These are phyloP conservation scores for Microstegium vimineum DNA, from an alignment of 176 grass and related monocot genomes.

Conservation along the genomic window DNA sequence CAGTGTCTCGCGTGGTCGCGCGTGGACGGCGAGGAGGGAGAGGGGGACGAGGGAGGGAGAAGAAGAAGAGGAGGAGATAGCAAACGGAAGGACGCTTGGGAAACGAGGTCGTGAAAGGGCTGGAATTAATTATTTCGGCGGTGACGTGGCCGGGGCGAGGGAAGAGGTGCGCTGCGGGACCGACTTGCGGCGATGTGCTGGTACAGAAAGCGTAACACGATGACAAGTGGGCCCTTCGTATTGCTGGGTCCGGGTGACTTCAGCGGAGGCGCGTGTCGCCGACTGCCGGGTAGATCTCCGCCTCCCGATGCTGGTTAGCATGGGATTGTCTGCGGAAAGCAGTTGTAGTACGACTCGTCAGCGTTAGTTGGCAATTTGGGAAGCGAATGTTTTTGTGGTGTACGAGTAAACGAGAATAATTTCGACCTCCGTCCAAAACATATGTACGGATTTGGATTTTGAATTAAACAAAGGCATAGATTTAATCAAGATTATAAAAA, in stretches of 20 bases:
- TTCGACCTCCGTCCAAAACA: not conserved
- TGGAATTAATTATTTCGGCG: constrained; percentile 47
- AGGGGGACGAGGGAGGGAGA: not conserved
- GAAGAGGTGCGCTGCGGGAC: constrained; percentile 15
- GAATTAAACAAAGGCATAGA: too few species aligned
- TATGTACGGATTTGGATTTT: too few species aligned
- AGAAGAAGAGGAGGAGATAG: constrained; percentile 35
- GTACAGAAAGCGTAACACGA: not conserved
- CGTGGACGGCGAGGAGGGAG: not conserved
- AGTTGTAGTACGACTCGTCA: constrained; percentile 8
- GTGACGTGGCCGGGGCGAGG: constrained; percentile 50
- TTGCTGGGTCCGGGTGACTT: not conserved
- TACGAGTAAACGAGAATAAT: too few species aligned
- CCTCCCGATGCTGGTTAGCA: constrained; percentile 40
- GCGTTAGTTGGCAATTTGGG: not conserved
- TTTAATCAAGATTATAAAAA: too few species aligned
- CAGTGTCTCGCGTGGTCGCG: constrained; percentile 27
- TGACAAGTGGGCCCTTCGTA: not conserved
- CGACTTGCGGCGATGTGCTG: constrained; percentile 14
- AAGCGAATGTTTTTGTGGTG: not conserved
- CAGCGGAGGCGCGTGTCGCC: not conserved
- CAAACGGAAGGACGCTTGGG: constrained; percentile 43
- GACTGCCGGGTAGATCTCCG: constrained; percentile 44
- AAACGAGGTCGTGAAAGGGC: constrained; percentile 37
- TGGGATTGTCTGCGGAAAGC: constrained; percentile 36